Evolutionary conservation across 345 rosid genomes (phyloP).

Genomic region (Pelargonium nanum): DNA sequence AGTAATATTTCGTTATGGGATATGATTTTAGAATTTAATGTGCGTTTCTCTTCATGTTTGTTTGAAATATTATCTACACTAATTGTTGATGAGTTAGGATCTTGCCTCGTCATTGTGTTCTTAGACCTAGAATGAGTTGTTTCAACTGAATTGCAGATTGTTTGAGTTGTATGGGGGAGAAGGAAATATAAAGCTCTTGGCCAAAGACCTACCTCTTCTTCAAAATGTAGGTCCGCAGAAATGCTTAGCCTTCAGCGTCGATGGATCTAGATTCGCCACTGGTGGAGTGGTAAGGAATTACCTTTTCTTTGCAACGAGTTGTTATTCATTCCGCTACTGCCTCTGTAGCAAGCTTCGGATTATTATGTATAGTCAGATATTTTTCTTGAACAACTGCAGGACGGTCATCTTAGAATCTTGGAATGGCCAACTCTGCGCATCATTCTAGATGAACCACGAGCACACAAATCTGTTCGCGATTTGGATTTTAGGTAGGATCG

Average conservation of each 20-base stretch:
- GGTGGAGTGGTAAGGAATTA: slow-evolving; percentile 71
- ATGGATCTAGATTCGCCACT: slow-evolving; percentile 75
- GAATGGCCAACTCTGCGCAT: slow-evolving; percentile 71
- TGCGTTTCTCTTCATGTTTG: too few species aligned
- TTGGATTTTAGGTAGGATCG: slow-evolving; percentile 68
- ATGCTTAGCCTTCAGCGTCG: slow-evolving; percentile 78
- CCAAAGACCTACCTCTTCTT: slow-evolving; percentile 51
- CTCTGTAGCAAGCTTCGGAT: neutral
- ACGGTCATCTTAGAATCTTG: slow-evolving; percentile 79
- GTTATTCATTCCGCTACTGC: too few species aligned
- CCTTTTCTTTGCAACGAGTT: neutral
- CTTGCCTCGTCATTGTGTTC: neutral
- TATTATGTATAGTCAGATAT: neutral
- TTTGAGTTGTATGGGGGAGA: slow-evolving; percentile 55
- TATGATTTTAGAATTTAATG: neutral
- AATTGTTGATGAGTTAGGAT: too few species aligned
- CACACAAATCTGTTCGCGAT: slow-evolving; percentile 74
- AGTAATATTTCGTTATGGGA: neutral
- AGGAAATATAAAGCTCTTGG: slow-evolving; percentile 33
- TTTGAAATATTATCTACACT: too few species aligned
- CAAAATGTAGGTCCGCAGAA: slow-evolving; percentile 61
- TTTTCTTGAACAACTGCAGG: slow-evolving; percentile 34
- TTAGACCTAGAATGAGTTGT: neutral
- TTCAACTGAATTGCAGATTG: slow-evolving; percentile 33
- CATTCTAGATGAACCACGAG: slow-evolving; percentile 67